Evolutionary conservation across 345 rosid genomes (phyloP), one percentile per base, ranked within the genome.

Genomic region (Euphorbia pulcherrima): DNA sequence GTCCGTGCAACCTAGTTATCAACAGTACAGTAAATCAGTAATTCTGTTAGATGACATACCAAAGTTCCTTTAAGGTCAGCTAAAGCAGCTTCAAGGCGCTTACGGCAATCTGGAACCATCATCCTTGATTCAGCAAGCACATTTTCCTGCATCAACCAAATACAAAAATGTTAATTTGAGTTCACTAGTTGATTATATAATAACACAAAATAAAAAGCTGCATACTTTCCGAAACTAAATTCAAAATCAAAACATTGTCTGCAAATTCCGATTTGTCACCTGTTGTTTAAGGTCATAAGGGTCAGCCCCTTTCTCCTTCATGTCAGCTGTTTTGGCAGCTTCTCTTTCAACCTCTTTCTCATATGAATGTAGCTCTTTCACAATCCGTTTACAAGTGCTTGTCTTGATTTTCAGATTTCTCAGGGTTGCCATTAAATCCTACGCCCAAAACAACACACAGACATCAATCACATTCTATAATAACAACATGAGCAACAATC

Each of bases 71-170:
- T 90, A 20, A 90, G 85, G 68, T 88, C 96, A 72, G 82, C 83
- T 47, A 89, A 55, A 1, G 97, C 87, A 72, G 92, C 85, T 78
- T 88, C 96, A 14, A 90, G 83, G 69, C 97, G 90, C 81, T 87
- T 90, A 79, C 76, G 88, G 58, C 97, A 86, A 74, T 93, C 96
- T 4, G 97, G 98, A 73, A 90, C 76, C 98, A 93, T 93, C 97
- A 93, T 93, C 80, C 97, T 90, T 47, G 97, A 93, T 75, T 90
- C 97, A 69, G 92, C 97, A 73, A 93, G 83, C 75, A 93, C 98
- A 73, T 93, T 93, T 77, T 93, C 98, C 94, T 90, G 83, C 47
- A 52, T 28, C 72, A 56, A 76, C 69, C 46, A 79, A 50, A 28
- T 29, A 65, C n/a, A 56, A 59, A 23, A 7, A 41, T 20, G 33